Percentiles rank a stretch among this genome's conserved stretches.
Evolutionary conservation across 306 rosid genomes (phyloP).

Genomic region (Cicer arietinum): DNA sequence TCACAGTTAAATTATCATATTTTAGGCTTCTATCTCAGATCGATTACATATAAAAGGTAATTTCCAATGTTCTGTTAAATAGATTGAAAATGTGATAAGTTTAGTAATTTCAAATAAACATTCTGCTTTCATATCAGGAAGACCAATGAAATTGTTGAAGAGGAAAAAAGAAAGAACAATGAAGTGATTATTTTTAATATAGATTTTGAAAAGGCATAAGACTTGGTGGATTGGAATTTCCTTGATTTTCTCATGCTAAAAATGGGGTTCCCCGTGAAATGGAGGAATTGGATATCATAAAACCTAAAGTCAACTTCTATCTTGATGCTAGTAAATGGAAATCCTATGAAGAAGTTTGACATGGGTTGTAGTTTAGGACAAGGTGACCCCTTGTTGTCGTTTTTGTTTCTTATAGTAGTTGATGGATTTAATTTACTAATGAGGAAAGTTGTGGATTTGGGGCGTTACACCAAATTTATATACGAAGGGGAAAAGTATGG

Average conservation of each 20-base stretch:
- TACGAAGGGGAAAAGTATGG: no score
- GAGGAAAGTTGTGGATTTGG: neutral
- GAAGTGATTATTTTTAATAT: neutral
- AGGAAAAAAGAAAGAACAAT: neutral
- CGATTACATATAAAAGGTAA: neutral
- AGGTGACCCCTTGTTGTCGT: neutral
- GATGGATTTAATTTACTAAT: neutral
- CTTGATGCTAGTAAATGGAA: neutral
- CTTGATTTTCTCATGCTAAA: neutral
- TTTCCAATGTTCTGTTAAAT: no score
- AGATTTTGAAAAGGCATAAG: no score
- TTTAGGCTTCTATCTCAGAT: neutral
- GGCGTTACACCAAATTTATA: neutral
- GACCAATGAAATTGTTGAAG: neutral
- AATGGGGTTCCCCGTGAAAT: neutral
- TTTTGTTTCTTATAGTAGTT: neutral
- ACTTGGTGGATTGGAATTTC: neutral
- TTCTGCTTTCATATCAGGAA: neutral
- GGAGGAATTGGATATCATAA: neutral
- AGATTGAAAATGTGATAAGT: neutral
- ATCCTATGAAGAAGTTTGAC: neutral
- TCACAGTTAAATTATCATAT: neutral
- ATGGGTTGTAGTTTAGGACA: neutral
- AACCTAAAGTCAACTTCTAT: neutral
- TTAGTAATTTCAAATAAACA: neutral